Base-by-base conservation (phyloP, 2,329 filamentous ascomycete genomes). In the Colletotrichum gloeosporioides region DNA sequence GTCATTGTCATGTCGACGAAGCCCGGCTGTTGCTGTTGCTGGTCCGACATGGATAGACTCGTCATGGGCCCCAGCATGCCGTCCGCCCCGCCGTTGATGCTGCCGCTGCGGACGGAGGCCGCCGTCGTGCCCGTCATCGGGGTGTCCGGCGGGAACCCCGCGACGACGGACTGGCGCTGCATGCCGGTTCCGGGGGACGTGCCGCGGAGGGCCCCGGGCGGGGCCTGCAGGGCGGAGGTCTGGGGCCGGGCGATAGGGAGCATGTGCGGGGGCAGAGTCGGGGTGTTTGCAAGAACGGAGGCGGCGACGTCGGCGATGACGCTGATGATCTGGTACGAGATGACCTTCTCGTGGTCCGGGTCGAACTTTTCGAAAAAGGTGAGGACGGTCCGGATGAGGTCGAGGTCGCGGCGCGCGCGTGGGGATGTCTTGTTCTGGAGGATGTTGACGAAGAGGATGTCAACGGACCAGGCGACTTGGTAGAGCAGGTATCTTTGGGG, bases 311-410 rank as follows among this genome's bases (percentile, higher is more conserved):
- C 63, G 22, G 71, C 71, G 12, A 76, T 73, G n/a, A 73, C 44
- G 22, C 36, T 63, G 44, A 76, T 69, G 64, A 69, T 22, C 12
- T 73, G 73, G 44, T 76, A 76, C 55, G 64, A 65, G 12, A 69
- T 13, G 10, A 73, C 70, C 13, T 44, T 29, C 34, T 65, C 55
- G 64, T 76, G 73, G 5, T 15, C 12, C 4, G 73, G 73, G 6
- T 76, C 73, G 32, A 67, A 76, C 39, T 73, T 73, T 44, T 76
- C 73, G 27, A 76, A 76, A 49, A 76, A 76, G 57, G 64, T 49
- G 27, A 76, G 66, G 13, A 76, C 64, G 10, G 59, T 76, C 16
- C 73, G 73, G 59, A 76, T 73, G 27, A 76, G 73, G 13, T 76
- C 73, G 16, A 76, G 70, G 18, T 76, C 73, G 18, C 73, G 70